Evolutionary conservation across 2,329 filamentous ascomycete species (phyloP), one percentile per base, ranked within the genome.

Genomic region (Xylaria polymorpha): DNA sequence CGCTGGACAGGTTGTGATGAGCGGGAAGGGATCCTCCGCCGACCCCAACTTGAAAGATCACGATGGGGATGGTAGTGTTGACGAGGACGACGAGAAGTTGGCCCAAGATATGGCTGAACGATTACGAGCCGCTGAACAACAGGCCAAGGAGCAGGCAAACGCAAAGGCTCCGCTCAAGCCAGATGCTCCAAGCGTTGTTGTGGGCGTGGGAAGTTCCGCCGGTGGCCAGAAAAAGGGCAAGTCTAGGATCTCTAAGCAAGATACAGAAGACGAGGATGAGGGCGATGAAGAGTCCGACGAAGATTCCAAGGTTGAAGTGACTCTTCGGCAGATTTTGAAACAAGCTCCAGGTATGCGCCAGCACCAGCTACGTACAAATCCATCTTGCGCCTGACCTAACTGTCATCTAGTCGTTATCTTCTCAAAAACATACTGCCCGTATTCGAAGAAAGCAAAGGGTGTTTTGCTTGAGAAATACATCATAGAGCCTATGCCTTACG

Each of bases 351-450:
- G 94, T 97, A 88, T 74, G 88, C 43, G 53, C 65, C 39, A 15
- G 12, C 46, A 25, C 29, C 22, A 20, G 41, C 43, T 32, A 32
- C 15, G 22, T 8, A 43, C 14, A 6, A 12, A 18, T n/a, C 39
- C 25, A 6, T 39, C 14, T 46, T n/a, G 37, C 20, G 41, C 5
- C 20, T 22, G 39, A 55, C 53, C 63, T 62, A 63, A 64, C 55
- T 50, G 71, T 60, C 64, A 6, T 46, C 41, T 75, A 96, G 94
- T 98, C 69, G 92, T 98, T 79, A 93, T 99, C 75, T 98, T 98
- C 83, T 97, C 94, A 72, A 98, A 99, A 81, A 89, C 92, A 1
- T 97, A 95, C 82, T 99, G 96, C 80, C 94, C 92, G 0, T 91
- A 88, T 82, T 98, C 94, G 61, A 91, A 90, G 78, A 90, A 89